Base-by-base conservation (phyloP, 2,329 filamentous ascomycete species). In the Colletotrichum navitas region DNA sequence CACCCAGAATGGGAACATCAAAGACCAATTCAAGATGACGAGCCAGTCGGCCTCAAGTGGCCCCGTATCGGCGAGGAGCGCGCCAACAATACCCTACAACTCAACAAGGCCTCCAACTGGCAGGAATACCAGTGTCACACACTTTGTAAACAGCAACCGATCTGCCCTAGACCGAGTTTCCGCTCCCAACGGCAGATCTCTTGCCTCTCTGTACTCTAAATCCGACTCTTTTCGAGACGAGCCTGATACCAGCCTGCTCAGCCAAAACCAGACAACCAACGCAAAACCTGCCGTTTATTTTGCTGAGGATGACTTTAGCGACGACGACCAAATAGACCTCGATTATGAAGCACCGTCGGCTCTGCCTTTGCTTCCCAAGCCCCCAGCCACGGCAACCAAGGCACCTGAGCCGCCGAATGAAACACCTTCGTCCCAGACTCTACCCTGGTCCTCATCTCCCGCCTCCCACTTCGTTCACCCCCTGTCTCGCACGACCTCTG, bases 221-320 rank as follows among this genome's bases (percentile, higher is more conserved):
- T 81, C 84, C 14, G 82, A 85, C 59, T 85, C 88, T 0, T 90
- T 91, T 75, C 77, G 80, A 70, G 82, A 86, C 36, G 77, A 79
- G 43, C 77, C 79, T 34, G 78, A 79, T 49, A 60, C 34, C 34
- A 39, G 21, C 11, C 39, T 67, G 41, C 7, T 59, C 26, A 43
- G 16, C 6, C 55, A 61, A 18, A 56, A 74, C 45, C 66, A 71
- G 12, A 68, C 77, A 34, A 60, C 75, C 72, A 81, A 80, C 62
- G 59, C 74, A 36, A 73, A 78, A 49, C 70, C 78, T 14, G 73
- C 75, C 10, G 87, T 92, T 12, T 89, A 87, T 72, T 93, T 94
- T 74, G 89, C 90, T 71, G 93, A 94, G 73, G 91, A 95, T 76
- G 95, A 97, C 78, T 96, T 97, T 75, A 94, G 94, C 76, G 93